Evolutionary conservation across 2,329 filamentous ascomycete genomes (phyloP), one percentile per base, ranked within the genome.

Genomic region (Ophiobolus disseminans): DNA sequence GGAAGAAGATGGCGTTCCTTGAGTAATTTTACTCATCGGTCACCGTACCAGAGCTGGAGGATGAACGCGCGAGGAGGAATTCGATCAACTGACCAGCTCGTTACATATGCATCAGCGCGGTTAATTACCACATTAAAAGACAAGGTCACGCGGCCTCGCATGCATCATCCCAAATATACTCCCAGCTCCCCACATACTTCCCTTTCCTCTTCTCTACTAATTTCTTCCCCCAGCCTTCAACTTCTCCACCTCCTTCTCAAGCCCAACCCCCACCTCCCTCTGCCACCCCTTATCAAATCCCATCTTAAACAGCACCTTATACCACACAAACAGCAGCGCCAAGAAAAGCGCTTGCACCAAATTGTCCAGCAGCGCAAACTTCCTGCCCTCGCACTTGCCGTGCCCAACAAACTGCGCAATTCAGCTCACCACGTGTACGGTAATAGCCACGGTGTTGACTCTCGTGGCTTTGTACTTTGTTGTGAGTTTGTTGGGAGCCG

Each of bases 241-340:
- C 44, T 58, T 82, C 10, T 68, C 79, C 9, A 78, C 76, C 4
- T 83, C 74, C 26, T 62, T 80, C 19, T 77, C 76, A 10, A 65
- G 66, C 19, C 63, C 78, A 8, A 11, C 43, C 49, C 68, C 63
- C 3, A 72, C 65, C 42, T 68, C 65, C 40, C n/a, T 53, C 54
- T 91, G 89, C 62, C 73, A 73, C 0, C 54, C 60, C 11, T 77
- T 79, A 53, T 93, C 85, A 75, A 97, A 97, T 21, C 93, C 93
- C 46, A 95, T 82, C 68, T 82, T 86, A 77, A 97, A 97, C 35
- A 97, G 79, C 9, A 93, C 75, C 77, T 97, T 92, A 62, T 97
- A 88, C 90, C 94, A 97, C 47, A 97, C 93, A 66, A 97, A 99
- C 66, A 99, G 85, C 21, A 94, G 94, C 1, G 93, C 94, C 26